Base-by-base conservation (phyloP, 1,139 yeast genomes). In the Geotrichum siamense region DNA sequence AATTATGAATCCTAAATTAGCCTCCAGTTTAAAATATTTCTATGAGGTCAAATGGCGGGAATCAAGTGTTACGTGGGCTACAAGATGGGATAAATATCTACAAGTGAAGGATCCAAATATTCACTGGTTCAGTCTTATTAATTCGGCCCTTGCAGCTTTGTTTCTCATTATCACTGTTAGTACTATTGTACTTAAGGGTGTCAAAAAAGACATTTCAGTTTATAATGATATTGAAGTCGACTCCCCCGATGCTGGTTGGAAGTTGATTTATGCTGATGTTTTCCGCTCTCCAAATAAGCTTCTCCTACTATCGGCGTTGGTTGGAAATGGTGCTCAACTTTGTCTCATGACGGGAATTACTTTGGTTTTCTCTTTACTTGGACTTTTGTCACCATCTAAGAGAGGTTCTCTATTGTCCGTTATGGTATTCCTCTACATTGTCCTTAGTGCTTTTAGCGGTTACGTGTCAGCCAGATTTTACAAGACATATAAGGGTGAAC, bases 11-110 rank as follows among this genome's bases (percentile, higher is more conserved):
- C 67, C 66, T 38, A 63, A 64, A n/a, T 59, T 57, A 8, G 55
- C 55, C 31, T 51, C 52, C 20, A 70, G 67, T 12, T 81, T 79
- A 26, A 59, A 67, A 3, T 81, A 76, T 63, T 70, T 82, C 16
- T 81, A 81, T 58, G 76, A 82, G 2, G 81, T 81, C 23, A 65
- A 63, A 27, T 91, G 91, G 72, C 63, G 67, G 23, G 74, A 74
- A 48, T 82, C 94, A 13, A 69, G 68, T 10, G 83, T 91, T n/a
- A 78, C 80, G 9, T 91, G 97, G 98, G 97, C 97, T 25, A 91
- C 97, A 1, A 79, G 99, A 68, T 91, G 99, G 99, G 98, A 91
- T 63, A 84, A 86, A 63, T 91, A 91, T 62, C 72, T 91, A 57
- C 94, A 86, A 57, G 93, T 83, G 28, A 82, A 80, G 61, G 94